Base-by-base conservation (phyloP, 306 rosid genomes). In the Rosa multiflora region DNA sequence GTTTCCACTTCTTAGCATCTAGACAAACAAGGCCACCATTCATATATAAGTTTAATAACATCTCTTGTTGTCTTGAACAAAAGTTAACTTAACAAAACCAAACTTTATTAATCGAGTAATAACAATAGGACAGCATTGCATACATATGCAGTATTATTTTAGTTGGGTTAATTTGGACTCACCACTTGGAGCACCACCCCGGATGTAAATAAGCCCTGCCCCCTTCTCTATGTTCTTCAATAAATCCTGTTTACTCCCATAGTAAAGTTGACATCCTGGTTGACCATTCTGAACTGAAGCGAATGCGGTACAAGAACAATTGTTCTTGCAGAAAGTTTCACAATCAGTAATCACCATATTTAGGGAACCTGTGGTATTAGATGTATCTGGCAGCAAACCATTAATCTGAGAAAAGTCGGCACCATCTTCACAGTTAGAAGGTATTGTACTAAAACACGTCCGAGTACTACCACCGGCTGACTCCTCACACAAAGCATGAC, bases 281-380 rank as follows among this genome's bases (percentile, higher is more conserved):
- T 64, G 66, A 55, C 58, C 80, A 47, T 39, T 42, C 23, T 35
- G 49, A 76, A 66, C 26, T 0, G 51, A 20, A 66, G 55, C 73
- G 10, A 48, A 76, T 15, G 80, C 80, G 48, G 40, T 47, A 67
- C 80, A 76, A 32, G 80, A 76, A 66, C 80, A 76, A 48, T 76
- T 76, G 63, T 47, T 66, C 73, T 52, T 39, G 63, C 80, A 76
- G 37, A 76, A 35, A 32, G 59, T 1, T 48, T 76, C 63, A 47
- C 80, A 76, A 11, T 76, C 73, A 67, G 13, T 49, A 32, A 35
- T 63, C 20, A 43, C 73, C 73, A 49, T 14, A 35, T 39, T 13
- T 4, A 21, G 1, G 39, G 53, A 52, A 12, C 23, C 53, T 21
- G 32, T 58, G 6, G 20, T 76, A 62, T 63, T 47, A 20, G 40